Base-by-base conservation (phyloP, 2,329 filamentous ascomycete species). In the Thelonectria blattea region DNA sequence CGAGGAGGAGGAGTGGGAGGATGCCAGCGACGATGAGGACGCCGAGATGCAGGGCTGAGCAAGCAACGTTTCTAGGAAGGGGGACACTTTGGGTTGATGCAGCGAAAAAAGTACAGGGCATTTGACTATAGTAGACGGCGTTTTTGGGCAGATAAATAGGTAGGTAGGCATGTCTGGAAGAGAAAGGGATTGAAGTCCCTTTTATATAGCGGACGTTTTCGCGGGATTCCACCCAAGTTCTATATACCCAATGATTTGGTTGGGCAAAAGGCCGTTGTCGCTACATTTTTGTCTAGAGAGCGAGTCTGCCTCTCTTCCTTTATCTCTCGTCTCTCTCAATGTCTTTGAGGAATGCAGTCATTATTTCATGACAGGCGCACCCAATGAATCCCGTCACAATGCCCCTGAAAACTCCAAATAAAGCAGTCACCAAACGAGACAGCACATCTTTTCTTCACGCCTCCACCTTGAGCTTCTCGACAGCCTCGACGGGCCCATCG, bases 401-500 rank as follows among this genome's bases (percentile, higher is more conserved):
- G 61, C 58, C 58, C 61, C 62, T 60, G 59, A 64, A n/a, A 34
- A 62, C 56, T 65, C 62, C 61, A 15, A 69, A 71, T 58, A 65
- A 71, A 71, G 67, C 67, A 65, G 46, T 52, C n/a, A 7, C 24
- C 27, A 42, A 12, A 15, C 1, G 14, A 15, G 18, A 6, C 11
- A 18, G n/a, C 17, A 17, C 12, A 12, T 11, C 53, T 64, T 61
- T 18, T 30, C 42, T 47, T 54, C 42, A 54, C 59, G 85, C 85
- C 67, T 86, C 83, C 54, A 96, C 83, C 76, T 91, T 90, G 67
- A 96, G 81, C 74, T 89, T 91, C 64, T 89, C 87, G 61, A 94
- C 77, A 34, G 83, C 86, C 30, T 86, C 88, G 49, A 83, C 82
- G 42, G 81, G 83, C 17, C 84, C 85, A 4, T 87, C 88, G 18